These are phyloP conservation scores for Escovopsis weberi DNA, from an alignment of 2,329 filamentous ascomycete species.

Conservation along the genomic window DNA sequence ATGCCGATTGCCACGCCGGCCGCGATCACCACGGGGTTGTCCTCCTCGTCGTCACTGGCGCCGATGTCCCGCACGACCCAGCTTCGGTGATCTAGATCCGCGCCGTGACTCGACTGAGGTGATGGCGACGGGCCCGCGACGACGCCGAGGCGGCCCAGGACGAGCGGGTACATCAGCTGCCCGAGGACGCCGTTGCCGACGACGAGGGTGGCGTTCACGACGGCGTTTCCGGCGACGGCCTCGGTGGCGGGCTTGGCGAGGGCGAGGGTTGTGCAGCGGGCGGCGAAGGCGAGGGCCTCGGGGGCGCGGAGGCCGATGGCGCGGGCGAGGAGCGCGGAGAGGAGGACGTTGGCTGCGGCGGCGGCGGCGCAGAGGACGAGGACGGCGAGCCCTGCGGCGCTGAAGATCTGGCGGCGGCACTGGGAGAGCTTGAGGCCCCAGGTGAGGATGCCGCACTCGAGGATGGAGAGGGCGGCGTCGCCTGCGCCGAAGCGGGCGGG, in stretches of 20 bases:
- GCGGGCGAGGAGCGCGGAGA: conserved; percentile 23
- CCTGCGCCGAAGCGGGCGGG: conserved; percentile 26
- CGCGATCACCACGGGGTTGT: conserved; percentile 26
- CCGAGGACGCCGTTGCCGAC: conserved; percentile 36
- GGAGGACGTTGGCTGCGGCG: conserved; percentile 27
- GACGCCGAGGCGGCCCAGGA: conserved; percentile 16
- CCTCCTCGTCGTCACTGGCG: conserved; percentile 7
- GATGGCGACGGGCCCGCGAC: neutral
- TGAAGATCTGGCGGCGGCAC: conserved; percentile 31
- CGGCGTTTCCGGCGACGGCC: conserved; percentile 28
- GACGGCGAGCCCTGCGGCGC: conserved; percentile 25
- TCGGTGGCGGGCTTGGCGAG: conserved; percentile 32
- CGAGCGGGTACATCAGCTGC: conserved; percentile 24
- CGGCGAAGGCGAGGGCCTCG: conserved; percentile 31
- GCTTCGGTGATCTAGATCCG: too few relatives aligned
- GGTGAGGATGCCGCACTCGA: conserved; percentile 35
- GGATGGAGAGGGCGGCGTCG: conserved; percentile 31
- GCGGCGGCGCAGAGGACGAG: conserved; percentile 21
- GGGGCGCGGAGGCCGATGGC: conserved; percentile 20
- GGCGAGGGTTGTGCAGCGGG: conserved; percentile 35
- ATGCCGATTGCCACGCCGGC: conserved; percentile 39
- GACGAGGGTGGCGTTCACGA: conserved; percentile 34
- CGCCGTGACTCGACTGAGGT: too few relatives aligned
- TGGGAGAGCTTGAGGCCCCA: conserved; percentile 41
- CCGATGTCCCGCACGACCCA: neutral